phyloP scores from a whole-genome alignment of 1,139 yeast genomes.

The Yamadazyma diospyri region DNA sequence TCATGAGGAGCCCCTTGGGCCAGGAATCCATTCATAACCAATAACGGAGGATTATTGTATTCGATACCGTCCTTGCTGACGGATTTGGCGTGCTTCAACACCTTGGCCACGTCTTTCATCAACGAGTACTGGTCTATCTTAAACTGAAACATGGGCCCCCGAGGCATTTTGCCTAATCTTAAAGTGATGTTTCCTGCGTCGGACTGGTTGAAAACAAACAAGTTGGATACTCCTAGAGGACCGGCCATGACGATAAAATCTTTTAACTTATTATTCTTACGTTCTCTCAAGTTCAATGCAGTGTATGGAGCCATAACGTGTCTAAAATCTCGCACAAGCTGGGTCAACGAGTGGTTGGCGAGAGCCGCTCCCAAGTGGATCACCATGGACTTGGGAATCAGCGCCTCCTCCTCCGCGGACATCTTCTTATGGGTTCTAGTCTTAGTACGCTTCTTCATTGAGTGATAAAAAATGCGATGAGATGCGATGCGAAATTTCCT shows the following conservation, averaged over 20 bases:
- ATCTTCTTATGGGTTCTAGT: conserved; percentile 80
- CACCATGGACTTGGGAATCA: conserved; percentile 91
- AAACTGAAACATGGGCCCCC: conserved; percentile 93
- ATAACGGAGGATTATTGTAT: conserved; percentile 75
- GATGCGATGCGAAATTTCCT: conserved; percentile 4
- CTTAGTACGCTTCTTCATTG: conserved; percentile 46
- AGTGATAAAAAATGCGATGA: conserved; percentile 3
- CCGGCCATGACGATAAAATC: conserved; percentile 97
- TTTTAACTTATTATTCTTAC: conserved; percentile 80
- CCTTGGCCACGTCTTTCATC: conserved; percentile 73
- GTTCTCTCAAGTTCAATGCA: conserved; percentile 80
- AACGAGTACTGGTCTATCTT: conserved; percentile 73
- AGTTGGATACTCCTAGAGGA: conserved; percentile 87
- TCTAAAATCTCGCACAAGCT: conserved; percentile 83
- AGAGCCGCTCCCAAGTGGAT: conserved; percentile 78
- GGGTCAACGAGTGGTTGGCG: conserved; percentile 76
- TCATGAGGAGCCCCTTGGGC: conserved; percentile 62
- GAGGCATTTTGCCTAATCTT: conserved; percentile 82
- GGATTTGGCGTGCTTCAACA: conserved; percentile 68
- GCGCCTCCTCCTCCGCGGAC: conserved; percentile 64
- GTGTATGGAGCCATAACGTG: conserved; percentile 96
- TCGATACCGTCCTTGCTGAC: conserved; percentile 61
- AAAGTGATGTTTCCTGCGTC: conserved; percentile 76
- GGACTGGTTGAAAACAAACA: conserved; percentile 82
- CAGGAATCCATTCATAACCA: conserved; percentile 87